phyloP scores from a whole-genome alignment of 225 moss, liverwort and hornwort genomes.

The Polytrichum formosum region DNA sequence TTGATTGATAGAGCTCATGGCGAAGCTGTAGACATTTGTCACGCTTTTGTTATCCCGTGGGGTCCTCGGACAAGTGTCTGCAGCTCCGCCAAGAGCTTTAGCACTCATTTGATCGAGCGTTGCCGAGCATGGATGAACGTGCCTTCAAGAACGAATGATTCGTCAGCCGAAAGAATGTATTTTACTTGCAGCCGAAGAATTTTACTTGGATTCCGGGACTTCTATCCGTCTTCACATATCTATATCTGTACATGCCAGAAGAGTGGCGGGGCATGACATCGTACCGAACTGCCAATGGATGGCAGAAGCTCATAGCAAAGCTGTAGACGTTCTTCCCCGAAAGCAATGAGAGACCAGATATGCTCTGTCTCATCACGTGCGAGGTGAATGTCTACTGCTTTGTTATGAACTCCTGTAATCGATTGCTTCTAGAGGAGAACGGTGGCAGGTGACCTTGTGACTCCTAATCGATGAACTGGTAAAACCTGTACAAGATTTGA shows the following conservation, averaged over 20 bases:
- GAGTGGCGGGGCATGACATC: background rate
- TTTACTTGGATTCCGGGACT: too few relatives aligned
- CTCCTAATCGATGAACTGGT: too few relatives aligned
- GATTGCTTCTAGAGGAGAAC: background rate
- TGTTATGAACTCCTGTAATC: background rate
- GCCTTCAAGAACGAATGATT: too few relatives aligned
- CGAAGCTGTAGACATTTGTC: conserved; percentile 12
- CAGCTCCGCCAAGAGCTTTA: conserved; percentile 8
- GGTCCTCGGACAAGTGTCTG: conserved; percentile 1
- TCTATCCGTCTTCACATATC: too few relatives aligned
- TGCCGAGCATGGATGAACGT: background rate
- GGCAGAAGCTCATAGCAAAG: background rate
- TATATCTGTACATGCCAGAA: background rate
- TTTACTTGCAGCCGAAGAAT: too few relatives aligned
- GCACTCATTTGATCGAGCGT: background rate
- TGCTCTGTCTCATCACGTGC: background rate
- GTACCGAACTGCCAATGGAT: background rate
- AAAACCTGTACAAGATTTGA: too few relatives aligned
- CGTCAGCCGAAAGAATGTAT: too few relatives aligned
- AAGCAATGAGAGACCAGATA: background rate
- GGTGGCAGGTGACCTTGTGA: too few relatives aligned
- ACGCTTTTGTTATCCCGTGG: background rate
- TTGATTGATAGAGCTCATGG: conserved; percentile 8
- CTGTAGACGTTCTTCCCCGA: background rate
- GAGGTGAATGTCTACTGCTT: background rate